Percentiles rank a stretch among this genome's conserved stretches.
phyloP scores from a whole-genome alignment of 768 basidiomycete genomes.

The Cystofilobasidium ferigula region DNA sequence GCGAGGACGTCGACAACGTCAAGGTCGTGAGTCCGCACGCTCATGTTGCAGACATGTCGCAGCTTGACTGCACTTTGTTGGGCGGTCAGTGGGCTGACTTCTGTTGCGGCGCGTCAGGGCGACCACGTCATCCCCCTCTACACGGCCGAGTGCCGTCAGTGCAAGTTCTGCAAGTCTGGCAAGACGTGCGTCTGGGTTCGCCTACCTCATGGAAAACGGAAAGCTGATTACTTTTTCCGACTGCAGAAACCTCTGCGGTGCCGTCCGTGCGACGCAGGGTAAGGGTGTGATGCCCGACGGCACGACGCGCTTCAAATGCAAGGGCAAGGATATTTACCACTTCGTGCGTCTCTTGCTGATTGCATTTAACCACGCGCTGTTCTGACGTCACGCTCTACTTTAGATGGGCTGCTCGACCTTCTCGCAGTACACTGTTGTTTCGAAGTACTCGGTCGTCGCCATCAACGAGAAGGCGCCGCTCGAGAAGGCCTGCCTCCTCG shows the following conservation, averaged over 20 bases:
- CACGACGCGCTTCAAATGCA: slow-evolving; percentile 74
- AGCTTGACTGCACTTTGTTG: not conserved
- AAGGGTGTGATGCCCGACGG: slow-evolving; percentile 90
- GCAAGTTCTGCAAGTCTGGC: slow-evolving; percentile 83
- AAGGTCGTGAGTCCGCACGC: slow-evolving; percentile 43
- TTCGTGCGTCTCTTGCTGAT: slow-evolving; percentile 52
- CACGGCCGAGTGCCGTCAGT: slow-evolving; percentile 89
- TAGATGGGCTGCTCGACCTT: slow-evolving; percentile 99
- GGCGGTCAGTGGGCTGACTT: not conserved
- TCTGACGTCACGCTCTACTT: not conserved
- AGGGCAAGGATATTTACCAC: slow-evolving; percentile 75
- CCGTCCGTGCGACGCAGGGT: slow-evolving; percentile 87
- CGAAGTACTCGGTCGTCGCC: slow-evolving; percentile 90
- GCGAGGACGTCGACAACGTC: slow-evolving; percentile 80
- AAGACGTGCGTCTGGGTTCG: slow-evolving; percentile 99
- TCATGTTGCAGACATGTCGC: not conserved
- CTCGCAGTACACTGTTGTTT: slow-evolving; percentile 98
- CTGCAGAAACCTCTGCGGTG: slow-evolving; percentile 13
- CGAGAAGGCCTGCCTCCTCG: slow-evolving; percentile 76
- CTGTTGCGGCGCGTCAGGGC: slow-evolving; percentile 43
- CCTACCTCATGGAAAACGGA: too few species aligned
- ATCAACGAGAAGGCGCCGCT: slow-evolving; percentile 76
- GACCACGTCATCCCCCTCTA: slow-evolving; percentile 97
- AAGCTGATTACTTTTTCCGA: slow-evolving; percentile 3
- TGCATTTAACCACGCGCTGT: not conserved